These are phyloP conservation scores for Candida caryicola DNA, from an alignment of 805 yeast genomes.

Conservation along the genomic window DNA sequence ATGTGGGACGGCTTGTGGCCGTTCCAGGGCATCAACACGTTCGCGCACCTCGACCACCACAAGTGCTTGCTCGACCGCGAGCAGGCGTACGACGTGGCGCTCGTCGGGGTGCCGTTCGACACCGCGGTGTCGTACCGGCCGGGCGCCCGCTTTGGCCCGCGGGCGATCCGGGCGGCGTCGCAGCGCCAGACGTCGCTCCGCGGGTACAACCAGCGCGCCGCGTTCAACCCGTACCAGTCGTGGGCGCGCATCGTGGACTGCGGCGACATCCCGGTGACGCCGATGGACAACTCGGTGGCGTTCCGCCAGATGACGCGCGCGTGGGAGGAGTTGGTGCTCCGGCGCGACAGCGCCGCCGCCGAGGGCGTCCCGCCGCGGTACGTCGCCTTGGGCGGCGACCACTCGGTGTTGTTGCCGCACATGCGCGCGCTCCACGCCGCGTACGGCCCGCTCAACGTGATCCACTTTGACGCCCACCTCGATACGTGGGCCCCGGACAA, in stretches of 20 bases:
- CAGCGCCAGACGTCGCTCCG: slow-evolving; percentile 67
- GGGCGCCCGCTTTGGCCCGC: slow-evolving; percentile 83
- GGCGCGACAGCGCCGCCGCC: slow-evolving; percentile 24
- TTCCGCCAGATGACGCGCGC: slow-evolving; percentile 53
- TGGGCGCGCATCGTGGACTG: slow-evolving; percentile 55
- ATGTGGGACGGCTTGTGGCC: slow-evolving; percentile 79
- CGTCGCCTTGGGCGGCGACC: slow-evolving; percentile 81
- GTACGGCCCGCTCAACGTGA: slow-evolving; percentile 67
- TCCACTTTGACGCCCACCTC: slow-evolving; percentile 83
- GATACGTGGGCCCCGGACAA: slow-evolving; percentile 78
- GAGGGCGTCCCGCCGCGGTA: slow-evolving; percentile 50
- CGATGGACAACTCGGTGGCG: slow-evolving; percentile 56
- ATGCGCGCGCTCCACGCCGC: slow-evolving; percentile 57
- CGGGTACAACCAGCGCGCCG: slow-evolving; percentile 69
- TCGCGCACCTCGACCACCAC: slow-evolving; percentile 67
- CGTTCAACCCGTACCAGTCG: slow-evolving; percentile 46
- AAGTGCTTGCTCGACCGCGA: slow-evolving; percentile 54
- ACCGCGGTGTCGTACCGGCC: slow-evolving; percentile 77
- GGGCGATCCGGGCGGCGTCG: slow-evolving; percentile 64
- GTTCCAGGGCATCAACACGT: slow-evolving; percentile 62
- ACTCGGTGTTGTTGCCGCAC: slow-evolving; percentile 71
- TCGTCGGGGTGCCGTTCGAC: slow-evolving; percentile 81
- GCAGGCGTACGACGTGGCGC: slow-evolving; percentile 58
- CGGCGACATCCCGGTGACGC: slow-evolving; percentile 57
- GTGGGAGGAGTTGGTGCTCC: slow-evolving; percentile 53